Evolutionary conservation across 306 rosid genomes (phyloP), one percentile per base, ranked within the genome.

Genomic region (Inga leiocalycina): DNA sequence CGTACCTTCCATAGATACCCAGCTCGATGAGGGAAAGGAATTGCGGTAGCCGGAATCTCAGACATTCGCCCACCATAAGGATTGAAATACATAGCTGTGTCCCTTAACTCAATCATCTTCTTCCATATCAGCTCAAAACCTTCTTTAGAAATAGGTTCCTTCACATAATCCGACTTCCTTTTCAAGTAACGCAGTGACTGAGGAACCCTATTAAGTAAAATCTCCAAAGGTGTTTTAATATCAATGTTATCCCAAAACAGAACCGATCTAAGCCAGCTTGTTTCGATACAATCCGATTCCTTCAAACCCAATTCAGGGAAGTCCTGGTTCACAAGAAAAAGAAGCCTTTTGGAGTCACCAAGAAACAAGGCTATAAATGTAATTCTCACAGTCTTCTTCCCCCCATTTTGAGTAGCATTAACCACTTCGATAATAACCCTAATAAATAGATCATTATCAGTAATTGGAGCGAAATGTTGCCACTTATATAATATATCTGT

Each of bases 1-100:
- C 13, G 86, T 7, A 94, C 85, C 83, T 79, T 82, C 79, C 59
- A 52, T 52, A 52, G 16, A 17, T 52, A 17, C 10, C 59, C 59
- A 15, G 22, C 59, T 4, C 59, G 59, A 17, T 52, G n/a, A 17
- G 59, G 59, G 1, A 52, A 52, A 52, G 59, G 59, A 52, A 15
- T 52, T 52, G 59, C 22, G 8, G 59, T 17, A 2, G 59, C 22
- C 3, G 59, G 59, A 52, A 52, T 52, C 59, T 52, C 59, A 16
- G n/a, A 22, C 59, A 52, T 52, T 52, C 59, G 59, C 5, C 59
- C 59, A 16, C 59, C 59, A 52, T 52, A 52, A 52, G 59, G 59
- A 52, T 52, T 52, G 22, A 52, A 52, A 17, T 17, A 52, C n/a
- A 52, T 16, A 5, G 6, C n/a, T 1, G 59, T 2, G n/a, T 52